A percentile compares a stretch with the other conserved stretches of the same genome.
Evolutionary conservation across 2,329 filamentous ascomycete genomes (phyloP).

Genomic region (Cercospora berteroae): DNA sequence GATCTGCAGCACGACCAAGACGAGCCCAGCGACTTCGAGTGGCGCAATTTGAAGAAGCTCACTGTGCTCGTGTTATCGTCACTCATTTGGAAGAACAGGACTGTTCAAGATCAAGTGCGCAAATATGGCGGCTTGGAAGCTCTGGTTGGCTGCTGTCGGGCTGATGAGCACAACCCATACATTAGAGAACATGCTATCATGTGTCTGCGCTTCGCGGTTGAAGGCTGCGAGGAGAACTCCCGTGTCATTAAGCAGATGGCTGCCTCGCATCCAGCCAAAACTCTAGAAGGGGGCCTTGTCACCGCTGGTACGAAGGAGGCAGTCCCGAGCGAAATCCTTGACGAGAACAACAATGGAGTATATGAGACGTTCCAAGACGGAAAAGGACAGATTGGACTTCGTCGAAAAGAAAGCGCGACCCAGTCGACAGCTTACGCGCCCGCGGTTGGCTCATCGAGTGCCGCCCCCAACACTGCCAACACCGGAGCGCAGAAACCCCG

Average conservation of each 20-base stretch:
- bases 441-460: slow-evolving; percentile 14
- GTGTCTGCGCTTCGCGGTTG: slow-evolving; percentile 71
- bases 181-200: slow-evolving; percentile 89
- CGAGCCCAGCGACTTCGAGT: slow-evolving; percentile 65
- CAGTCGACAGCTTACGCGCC: slow-evolving; percentile 22
- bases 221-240: slow-evolving; percentile 70
- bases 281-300: slow-evolving; percentile 22
- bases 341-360: slow-evolving; percentile 39
- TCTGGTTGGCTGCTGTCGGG: slow-evolving; percentile 82
- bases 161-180: slow-evolving; percentile 91
- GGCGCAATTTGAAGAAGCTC: slow-evolving; percentile 86
- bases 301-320: slow-evolving; percentile 20
- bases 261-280: slow-evolving; percentile 15
- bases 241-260: slow-evolving; percentile 65
- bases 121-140: slow-evolving; percentile 82
- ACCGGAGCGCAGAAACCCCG: slow-evolving; percentile 25
- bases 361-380: slow-evolving; percentile 53
- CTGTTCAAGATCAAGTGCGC: slow-evolving; percentile 85
- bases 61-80: slow-evolving; percentile 87
- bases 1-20: slow-evolving; percentile 51
- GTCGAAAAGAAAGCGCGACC: slow-evolving; percentile 39
- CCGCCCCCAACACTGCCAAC: background rate
- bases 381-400: slow-evolving; percentile 49
- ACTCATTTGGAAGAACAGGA: slow-evolving; percentile 79
- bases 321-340: slow-evolving; percentile 49